Percentiles rank a stretch among this genome's conserved stretches.
These are phyloP conservation scores for Chlorella sorokiniana DNA, from an alignment of 139 green algal genomes.

Conservation along the genomic window DNA sequence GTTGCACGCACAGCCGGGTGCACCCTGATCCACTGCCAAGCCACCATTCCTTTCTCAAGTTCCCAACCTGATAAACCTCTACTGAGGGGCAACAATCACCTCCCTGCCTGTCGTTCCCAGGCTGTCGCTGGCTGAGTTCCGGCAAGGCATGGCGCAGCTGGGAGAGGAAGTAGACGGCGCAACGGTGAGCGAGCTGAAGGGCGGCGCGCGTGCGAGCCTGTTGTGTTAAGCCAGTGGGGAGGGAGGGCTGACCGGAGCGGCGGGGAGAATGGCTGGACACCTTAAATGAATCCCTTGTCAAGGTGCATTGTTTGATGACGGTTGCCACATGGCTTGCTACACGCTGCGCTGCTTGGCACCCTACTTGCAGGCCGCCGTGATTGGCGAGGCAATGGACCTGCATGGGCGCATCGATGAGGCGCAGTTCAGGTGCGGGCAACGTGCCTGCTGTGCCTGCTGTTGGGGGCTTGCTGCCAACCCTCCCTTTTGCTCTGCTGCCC, in stretches of 20 bases:
- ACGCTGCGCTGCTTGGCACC: not conserved
- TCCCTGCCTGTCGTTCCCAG: not conserved
- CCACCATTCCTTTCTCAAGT: not conserved
- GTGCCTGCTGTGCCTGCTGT: too few relatives aligned
- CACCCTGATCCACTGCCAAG: not conserved
- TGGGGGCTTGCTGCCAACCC: too few relatives aligned
- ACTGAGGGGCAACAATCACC: not conserved
- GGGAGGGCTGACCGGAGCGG: too few relatives aligned
- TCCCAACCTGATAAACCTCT: not conserved
- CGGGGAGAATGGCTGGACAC: too few relatives aligned
- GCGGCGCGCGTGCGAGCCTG: too few relatives aligned
- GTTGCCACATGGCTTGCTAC: too few relatives aligned
- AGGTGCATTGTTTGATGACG: too few relatives aligned
- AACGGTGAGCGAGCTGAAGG: constrained; percentile 14
- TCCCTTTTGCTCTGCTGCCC: too few relatives aligned
- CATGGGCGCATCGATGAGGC: not conserved
- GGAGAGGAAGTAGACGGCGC: not conserved
- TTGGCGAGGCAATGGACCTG: not conserved
- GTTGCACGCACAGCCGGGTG: not conserved
- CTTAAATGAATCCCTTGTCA: too few relatives aligned
- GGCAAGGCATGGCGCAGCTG: constrained; percentile 1
- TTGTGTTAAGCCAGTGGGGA: too few relatives aligned
- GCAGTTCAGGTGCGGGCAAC: too few relatives aligned
- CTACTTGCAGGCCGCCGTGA: not conserved
- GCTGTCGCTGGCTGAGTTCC: constrained; percentile 19